Conservation (phyloP, 2,329 filamentous ascomycete species). For the Blastomyces parvus region DNA sequence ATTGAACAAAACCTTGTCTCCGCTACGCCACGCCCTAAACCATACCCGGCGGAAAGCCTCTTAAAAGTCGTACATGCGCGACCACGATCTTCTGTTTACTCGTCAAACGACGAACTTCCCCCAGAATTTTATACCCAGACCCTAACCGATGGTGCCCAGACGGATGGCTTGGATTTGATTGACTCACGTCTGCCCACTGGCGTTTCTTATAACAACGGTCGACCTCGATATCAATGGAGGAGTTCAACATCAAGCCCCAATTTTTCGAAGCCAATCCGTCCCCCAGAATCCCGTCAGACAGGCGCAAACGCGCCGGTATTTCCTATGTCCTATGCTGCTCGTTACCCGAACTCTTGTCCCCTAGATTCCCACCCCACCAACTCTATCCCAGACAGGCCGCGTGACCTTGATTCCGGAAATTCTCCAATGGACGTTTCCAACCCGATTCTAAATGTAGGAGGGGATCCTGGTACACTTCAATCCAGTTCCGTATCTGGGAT, state of each 20-base stretch:
- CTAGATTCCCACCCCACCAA: neutral
- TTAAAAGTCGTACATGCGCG: neutral
- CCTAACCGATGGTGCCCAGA: too few species aligned
- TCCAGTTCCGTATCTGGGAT: neutral
- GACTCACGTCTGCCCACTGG: neutral
- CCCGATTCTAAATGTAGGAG: neutral
- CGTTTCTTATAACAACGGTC: neutral
- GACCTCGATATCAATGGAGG: neutral
- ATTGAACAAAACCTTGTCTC: neutral
- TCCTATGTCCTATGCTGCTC: neutral
- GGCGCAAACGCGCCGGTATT: neutral
- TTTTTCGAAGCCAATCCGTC: constrained; percentile 11
- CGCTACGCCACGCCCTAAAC: neutral
- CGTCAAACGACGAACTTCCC: neutral
- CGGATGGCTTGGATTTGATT: neutral
- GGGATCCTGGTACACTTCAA: neutral
- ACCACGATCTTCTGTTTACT: neutral
- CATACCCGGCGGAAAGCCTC: neutral
- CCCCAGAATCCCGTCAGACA: neutral
- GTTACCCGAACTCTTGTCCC: neutral
- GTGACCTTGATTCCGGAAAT: too few species aligned
- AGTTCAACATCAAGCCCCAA: constrained; percentile 11
- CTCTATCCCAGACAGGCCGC: neutral
- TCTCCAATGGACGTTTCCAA: neutral
- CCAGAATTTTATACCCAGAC: neutral